phyloP scores from a whole-genome alignment of 805 yeast species.

The Saturnispora dispora region DNA sequence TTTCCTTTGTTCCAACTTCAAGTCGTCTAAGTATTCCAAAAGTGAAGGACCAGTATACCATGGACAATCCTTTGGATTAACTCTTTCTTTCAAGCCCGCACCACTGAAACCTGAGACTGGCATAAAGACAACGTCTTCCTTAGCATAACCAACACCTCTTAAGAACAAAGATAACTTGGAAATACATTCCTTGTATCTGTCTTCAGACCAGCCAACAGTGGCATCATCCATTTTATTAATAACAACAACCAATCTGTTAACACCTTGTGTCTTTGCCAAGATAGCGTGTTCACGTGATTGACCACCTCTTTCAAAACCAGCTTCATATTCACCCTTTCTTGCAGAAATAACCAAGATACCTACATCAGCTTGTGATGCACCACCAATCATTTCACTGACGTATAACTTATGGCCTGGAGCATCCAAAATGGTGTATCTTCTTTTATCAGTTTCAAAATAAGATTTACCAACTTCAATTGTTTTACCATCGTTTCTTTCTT shows the following conservation, averaged over 20 bases:
- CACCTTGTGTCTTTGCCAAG: constrained; percentile 97
- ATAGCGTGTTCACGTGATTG: constrained; percentile 98
- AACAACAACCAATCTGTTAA: constrained; percentile 84
- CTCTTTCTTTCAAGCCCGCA: constrained; percentile 87
- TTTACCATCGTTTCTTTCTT: constrained; percentile 98
- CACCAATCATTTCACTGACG: constrained; percentile 98
- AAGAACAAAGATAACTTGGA: constrained; percentile 68
- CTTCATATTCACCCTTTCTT: constrained; percentile 98
- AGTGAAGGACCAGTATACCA: constrained; percentile 94
- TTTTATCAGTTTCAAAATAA: constrained; percentile 92
- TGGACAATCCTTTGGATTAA: constrained; percentile 61
- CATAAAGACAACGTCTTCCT: constrained; percentile 83
- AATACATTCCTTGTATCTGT: constrained; percentile 93
- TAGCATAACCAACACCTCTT: constrained; percentile 83
- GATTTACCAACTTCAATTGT: constrained; percentile 99
- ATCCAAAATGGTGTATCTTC: constrained; percentile 95
- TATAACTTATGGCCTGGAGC: constrained; percentile 99
- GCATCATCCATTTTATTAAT: constrained; percentile 99
- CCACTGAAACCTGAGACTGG: constrained; percentile 98
- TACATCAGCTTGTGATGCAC: constrained; percentile 99
- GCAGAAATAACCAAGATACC: constrained; percentile 97
- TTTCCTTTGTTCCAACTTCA: constrained; percentile 77
- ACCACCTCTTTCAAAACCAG: constrained; percentile 98
- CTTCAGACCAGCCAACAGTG: constrained; percentile 92
- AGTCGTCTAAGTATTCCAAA: constrained; percentile 77